phyloP scores from a whole-genome alignment of 78 protist genomes.

The Diacronema lutheri region DNA sequence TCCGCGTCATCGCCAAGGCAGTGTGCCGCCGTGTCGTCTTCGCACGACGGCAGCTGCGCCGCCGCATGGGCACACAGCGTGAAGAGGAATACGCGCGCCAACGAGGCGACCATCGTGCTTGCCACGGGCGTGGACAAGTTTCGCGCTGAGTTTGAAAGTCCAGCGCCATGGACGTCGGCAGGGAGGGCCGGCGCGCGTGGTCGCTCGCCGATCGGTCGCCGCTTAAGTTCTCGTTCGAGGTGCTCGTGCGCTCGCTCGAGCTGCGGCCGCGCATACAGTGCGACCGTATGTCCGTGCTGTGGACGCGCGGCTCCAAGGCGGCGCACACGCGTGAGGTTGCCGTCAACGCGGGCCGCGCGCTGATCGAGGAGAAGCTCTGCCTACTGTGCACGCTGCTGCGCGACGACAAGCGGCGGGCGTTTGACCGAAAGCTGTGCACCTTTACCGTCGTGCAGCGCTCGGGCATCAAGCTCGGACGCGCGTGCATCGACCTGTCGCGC shows the following conservation, averaged over 20 bases:
- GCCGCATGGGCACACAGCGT: too few species aligned
- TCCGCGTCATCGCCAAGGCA: too few species aligned
- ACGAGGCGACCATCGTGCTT: too few species aligned
- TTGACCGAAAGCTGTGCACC: not conserved
- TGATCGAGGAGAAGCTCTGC: not conserved
- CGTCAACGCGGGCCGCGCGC: not conserved
- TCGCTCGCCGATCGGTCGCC: too few species aligned
- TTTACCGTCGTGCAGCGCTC: not conserved
- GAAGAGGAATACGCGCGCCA: too few species aligned
- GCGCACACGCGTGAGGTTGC: not conserved
- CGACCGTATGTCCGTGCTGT: not conserved
- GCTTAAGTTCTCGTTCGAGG: not conserved
- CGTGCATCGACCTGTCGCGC: not conserved
- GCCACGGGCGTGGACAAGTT: too few species aligned
- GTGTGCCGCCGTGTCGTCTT: too few species aligned
- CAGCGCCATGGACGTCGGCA: too few species aligned
- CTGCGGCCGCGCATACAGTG: not conserved
- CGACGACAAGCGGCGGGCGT: not conserved
- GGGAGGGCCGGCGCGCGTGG: too few species aligned
- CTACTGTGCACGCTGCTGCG: conserved; percentile 18
- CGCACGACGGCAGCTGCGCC: too few species aligned
- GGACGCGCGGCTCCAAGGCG: conserved; percentile 15
- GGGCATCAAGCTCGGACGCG: not conserved
- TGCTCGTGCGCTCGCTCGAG: not conserved
- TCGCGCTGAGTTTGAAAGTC: too few species aligned